phyloP scores from a whole-genome alignment of 768 basidiomycete genomes.

The Paxillus ammoniavirescens region DNA sequence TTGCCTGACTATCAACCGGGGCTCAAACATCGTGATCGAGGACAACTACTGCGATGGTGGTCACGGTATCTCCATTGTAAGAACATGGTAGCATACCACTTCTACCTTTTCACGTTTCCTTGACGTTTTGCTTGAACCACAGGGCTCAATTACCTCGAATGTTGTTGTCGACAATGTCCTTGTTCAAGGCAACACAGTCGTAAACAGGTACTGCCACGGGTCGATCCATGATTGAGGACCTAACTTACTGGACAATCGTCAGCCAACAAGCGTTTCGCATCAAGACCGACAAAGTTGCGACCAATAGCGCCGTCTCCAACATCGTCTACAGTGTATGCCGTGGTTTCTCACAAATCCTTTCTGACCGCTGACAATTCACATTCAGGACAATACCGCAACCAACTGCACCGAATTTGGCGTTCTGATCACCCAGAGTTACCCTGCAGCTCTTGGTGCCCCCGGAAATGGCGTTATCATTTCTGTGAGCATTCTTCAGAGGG shows the following conservation, averaged over 20 bases:
- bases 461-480: slow-evolving; percentile 57
- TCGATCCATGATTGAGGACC: background rate
- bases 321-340: slow-evolving; percentile 47
- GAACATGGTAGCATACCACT: too few relatives aligned
- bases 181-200: slow-evolving; percentile 51
- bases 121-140: too few relatives aligned
- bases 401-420: slow-evolving; percentile 53
- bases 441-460: slow-evolving; percentile 49
- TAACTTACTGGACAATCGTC: background rate
- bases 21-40: slow-evolving; percentile 45
- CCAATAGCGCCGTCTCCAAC: slow-evolving; percentile 45
- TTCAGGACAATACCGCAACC: slow-evolving; percentile 52
- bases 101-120: too few relatives aligned
- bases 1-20: slow-evolving; percentile 54
- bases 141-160: slow-evolving; percentile 36
- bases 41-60: slow-evolving; percentile 56
- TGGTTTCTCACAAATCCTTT: background rate
- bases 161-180: slow-evolving; percentile 45
- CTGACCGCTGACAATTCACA: background rate
- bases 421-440: slow-evolving; percentile 65
- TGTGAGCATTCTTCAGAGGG: slow-evolving; percentile 43
- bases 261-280: slow-evolving; percentile 60
- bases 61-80: slow-evolving; percentile 60
- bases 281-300: slow-evolving; percentile 50
- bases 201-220: slow-evolving; percentile 42